Evolutionary conservation across 78 protist species (phyloP).

Genomic region (Dictyostelium capitatum): DNA sequence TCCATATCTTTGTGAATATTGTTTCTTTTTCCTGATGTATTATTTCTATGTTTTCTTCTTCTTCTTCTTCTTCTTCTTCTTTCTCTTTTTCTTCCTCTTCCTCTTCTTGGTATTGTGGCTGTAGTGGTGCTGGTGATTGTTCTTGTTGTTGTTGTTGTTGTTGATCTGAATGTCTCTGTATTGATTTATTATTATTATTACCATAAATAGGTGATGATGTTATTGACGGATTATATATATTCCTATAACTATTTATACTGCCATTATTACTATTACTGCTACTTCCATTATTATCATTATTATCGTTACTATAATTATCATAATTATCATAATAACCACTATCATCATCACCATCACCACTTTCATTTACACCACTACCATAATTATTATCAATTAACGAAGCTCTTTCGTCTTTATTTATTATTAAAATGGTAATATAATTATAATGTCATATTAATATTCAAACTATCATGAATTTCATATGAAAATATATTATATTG

Average conservation of each 20-base stretch:
- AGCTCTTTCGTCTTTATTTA: constrained; percentile 2
- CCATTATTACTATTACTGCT: background rate
- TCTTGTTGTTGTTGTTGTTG: background rate
- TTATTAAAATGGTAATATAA: too few species aligned
- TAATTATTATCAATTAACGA: background rate
- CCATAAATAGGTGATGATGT: background rate
- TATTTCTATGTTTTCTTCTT: background rate
- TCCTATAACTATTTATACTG: background rate
- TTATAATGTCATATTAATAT: too few species aligned
- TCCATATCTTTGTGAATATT: background rate
- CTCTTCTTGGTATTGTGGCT: background rate
- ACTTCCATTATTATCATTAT: background rate
- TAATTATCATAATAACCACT: background rate
- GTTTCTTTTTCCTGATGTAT: background rate
- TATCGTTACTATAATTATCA: background rate
- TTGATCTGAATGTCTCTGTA: background rate
- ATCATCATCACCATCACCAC: background rate
- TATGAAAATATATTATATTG: too few species aligned
- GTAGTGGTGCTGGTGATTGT: background rate
- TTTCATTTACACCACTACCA: constrained; percentile 6
- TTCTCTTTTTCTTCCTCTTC: background rate
- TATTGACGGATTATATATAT: background rate
- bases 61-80: background rate
- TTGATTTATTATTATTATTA: background rate
- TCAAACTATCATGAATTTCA: too few species aligned